phyloP scores from a whole-genome alignment of 1,284 basidiomycete genomes.

The Tilletiopsis washingtonensis region DNA sequence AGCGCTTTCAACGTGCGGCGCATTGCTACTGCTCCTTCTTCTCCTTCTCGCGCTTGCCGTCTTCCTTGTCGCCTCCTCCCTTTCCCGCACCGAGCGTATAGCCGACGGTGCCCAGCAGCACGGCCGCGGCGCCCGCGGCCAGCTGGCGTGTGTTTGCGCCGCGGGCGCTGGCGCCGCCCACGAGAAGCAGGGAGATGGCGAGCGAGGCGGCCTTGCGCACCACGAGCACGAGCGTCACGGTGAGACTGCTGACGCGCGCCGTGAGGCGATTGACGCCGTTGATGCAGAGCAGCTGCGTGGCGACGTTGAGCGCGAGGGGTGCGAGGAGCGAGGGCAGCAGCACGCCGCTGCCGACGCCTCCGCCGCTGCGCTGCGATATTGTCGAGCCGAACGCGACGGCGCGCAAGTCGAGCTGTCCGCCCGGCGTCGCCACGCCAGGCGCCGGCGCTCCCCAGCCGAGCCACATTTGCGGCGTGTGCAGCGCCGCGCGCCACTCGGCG shows the following conservation, averaged over 20 bases:
- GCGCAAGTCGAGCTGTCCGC: constrained; percentile 39
- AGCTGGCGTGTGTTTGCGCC: constrained; percentile 18
- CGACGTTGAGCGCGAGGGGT: constrained; percentile 62
- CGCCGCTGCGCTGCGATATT: not conserved
- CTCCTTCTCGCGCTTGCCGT: no score
- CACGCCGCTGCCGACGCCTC: constrained; percentile 7
- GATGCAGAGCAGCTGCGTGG: constrained; percentile 81
- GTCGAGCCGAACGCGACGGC: constrained; percentile 11
- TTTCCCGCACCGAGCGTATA: constrained; percentile 56
- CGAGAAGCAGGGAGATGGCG: constrained; percentile 61
- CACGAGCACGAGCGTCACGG: constrained; percentile 78
- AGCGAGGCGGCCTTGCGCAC: constrained; percentile 81
- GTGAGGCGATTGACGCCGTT: constrained; percentile 82
- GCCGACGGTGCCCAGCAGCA: constrained; percentile 64
- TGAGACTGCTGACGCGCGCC: constrained; percentile 62
- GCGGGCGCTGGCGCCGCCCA: constrained; percentile 17
- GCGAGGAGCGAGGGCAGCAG: constrained; percentile 60
- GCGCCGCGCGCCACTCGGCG: constrained; percentile 17
- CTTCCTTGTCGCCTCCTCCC: no score
- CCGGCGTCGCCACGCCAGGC: constrained; percentile 15
- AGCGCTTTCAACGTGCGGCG: no score
- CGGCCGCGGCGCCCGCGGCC: constrained; percentile 50
- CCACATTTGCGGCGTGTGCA: constrained; percentile 24
- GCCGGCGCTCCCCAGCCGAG: constrained; percentile 13
- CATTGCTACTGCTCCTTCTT: no score